phyloP scores from a whole-genome alignment of 2,329 filamentous ascomycete species.

The Ophiostoma sp. region DNA sequence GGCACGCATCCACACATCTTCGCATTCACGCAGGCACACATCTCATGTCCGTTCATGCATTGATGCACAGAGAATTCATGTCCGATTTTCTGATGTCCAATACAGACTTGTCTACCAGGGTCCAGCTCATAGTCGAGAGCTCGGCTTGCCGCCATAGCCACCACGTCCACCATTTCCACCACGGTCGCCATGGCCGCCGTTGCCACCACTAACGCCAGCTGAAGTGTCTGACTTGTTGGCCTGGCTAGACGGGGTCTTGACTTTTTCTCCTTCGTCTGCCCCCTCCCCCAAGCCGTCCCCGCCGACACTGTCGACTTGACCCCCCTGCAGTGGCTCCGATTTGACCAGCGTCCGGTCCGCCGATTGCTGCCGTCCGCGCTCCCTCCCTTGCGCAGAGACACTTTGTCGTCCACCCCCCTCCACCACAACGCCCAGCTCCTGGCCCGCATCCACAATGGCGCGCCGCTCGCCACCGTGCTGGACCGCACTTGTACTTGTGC shows the following conservation, averaged over 20 bases:
- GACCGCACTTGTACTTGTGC: not conserved
- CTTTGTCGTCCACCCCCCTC: conserved; percentile 20
- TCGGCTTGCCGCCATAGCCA: conserved; percentile 11
- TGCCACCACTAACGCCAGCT: conserved; percentile 17
- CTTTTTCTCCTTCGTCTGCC: not conserved
- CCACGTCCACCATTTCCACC: not conserved
- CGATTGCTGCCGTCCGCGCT: conserved; percentile 14
- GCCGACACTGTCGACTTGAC: not conserved
- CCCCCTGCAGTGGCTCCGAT: conserved; percentile 21
- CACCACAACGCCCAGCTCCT: conserved; percentile 30
- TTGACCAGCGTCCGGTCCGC: conserved; percentile 16
- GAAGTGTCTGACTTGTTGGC: conserved; percentile 4
- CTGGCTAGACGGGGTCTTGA: not conserved
- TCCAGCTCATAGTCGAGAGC: conserved; percentile 4
- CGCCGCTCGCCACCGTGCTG: not conserved
- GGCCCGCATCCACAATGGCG: conserved; percentile 29
- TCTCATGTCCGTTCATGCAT: not conserved
- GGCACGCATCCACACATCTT: not conserved
- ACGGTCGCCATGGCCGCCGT: not conserved
- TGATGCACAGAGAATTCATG: not conserved
- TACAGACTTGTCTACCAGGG: not conserved
- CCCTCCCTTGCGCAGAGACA: not conserved
- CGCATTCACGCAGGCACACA: not conserved
- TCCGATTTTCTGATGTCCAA: not conserved
- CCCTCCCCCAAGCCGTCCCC: not conserved